Conservation (phyloP, 148 eudicot genomes). For the Agrostemma githago region DNA sequence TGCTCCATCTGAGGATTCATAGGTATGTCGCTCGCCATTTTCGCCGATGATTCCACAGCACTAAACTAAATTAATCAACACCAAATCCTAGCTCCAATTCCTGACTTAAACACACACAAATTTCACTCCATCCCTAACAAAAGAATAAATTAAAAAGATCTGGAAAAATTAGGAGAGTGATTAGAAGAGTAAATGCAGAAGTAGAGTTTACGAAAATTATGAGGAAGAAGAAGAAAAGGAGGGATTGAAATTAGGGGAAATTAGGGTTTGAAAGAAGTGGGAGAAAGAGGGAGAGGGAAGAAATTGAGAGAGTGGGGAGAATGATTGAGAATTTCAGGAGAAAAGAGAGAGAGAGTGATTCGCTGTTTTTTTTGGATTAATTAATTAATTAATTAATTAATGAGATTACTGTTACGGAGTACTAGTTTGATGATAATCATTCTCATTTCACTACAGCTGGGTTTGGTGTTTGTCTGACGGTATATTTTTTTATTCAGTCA, state of each 20-base stretch:
- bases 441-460: not conserved
- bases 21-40: constrained; percentile 59
- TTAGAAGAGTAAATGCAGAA: not conserved
- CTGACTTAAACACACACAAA: not conserved
- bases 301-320: constrained; percentile 1
- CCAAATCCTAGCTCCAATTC: constrained; percentile 16
- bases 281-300: not conserved
- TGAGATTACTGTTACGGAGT: too few species aligned
- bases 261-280: not conserved
- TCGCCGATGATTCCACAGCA: constrained; percentile 25
- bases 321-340: constrained; percentile 1
- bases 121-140: constrained; percentile 4
- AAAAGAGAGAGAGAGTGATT: not conserved
- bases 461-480: not conserved
- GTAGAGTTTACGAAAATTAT: not conserved
- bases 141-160: not conserved
- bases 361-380: not conserved
- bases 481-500: too few species aligned
- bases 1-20: constrained; percentile 97
- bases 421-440: not conserved
- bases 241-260: not conserved
- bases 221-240: not conserved
- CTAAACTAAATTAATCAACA: not conserved
- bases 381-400: not conserved
- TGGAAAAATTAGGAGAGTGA: not conserved